Evolutionary conservation across 2,329 filamentous ascomycete species (phyloP).

Genomic region (Fusarium verrucosum): DNA sequence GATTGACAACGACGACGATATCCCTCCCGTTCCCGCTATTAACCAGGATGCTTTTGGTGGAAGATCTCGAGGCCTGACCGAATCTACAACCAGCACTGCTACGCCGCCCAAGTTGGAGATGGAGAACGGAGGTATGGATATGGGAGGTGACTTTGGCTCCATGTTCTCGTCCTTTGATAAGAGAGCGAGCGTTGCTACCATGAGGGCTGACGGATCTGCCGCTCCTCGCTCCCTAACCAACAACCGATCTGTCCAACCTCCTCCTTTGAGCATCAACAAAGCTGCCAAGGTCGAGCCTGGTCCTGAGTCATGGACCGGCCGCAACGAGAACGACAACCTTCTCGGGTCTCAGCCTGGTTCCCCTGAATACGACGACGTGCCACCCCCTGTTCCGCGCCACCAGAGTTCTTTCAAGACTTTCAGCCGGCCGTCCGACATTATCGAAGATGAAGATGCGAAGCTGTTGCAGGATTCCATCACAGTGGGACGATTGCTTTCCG

Average conservation of each 20-base stretch:
- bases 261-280: slow-evolving; percentile 60
- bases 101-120: slow-evolving; percentile 61
- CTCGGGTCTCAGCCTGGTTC: slow-evolving; percentile 53
- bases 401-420: slow-evolving; percentile 47
- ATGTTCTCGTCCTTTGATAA: slow-evolving; percentile 67
- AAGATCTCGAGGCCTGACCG: slow-evolving; percentile 61
- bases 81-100: slow-evolving; percentile 63
- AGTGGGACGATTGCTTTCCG: slow-evolving; percentile 58
- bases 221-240: slow-evolving; percentile 58
- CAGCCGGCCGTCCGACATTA: slow-evolving; percentile 50
- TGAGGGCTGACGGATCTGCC: slow-evolving; percentile 53
- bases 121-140: slow-evolving; percentile 57
- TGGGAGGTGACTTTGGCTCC: slow-evolving; percentile 67
- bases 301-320: slow-evolving; percentile 62
- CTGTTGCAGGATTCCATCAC: slow-evolving; percentile 63
- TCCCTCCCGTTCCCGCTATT: slow-evolving; percentile 52
- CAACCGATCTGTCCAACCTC: slow-evolving; percentile 54
- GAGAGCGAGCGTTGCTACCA: slow-evolving; percentile 60
- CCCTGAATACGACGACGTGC: slow-evolving; percentile 52
- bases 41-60: slow-evolving; percentile 47
- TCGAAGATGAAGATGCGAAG: slow-evolving; percentile 63
- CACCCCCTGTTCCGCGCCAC: slow-evolving; percentile 55
- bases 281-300: slow-evolving; percentile 55
- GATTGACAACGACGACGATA: slow-evolving; percentile 48
- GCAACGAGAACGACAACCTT: slow-evolving; percentile 58